Evolutionary conservation across 2,329 filamentous ascomycete species (phyloP).

Genomic region (Colletotrichum salicis): DNA sequence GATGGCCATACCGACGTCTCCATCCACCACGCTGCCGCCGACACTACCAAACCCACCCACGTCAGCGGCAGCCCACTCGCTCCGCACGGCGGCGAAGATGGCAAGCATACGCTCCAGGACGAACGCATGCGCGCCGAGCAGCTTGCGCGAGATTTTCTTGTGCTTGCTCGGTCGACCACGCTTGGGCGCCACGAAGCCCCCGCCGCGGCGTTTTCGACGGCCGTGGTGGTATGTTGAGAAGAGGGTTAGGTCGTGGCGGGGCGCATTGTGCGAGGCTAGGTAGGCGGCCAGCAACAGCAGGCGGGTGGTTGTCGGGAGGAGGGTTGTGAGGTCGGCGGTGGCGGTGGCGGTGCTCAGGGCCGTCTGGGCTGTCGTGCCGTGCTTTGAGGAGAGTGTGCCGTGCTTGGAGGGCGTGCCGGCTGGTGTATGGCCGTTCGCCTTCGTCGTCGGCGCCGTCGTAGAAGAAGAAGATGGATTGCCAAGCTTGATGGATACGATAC

Average conservation of each 20-base stretch:
- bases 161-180: conserved; percentile 59
- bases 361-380: background rate
- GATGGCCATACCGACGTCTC: conserved; percentile 71
- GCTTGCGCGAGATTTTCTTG: conserved; percentile 79
- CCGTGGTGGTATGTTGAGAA: conserved; percentile 78
- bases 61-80: conserved; percentile 58
- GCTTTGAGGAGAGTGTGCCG: conserved; percentile 5
- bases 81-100: conserved; percentile 75
- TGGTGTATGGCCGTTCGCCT: background rate
- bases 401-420: conserved; percentile 27
- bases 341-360: conserved; percentile 4
- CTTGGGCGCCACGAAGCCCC: conserved; percentile 49
- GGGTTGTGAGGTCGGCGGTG: conserved; percentile 57
- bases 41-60: conserved; percentile 47
- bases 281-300: conserved; percentile 81
- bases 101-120: conserved; percentile 82
- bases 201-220: conserved; percentile 60
- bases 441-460: background rate
- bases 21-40: conserved; percentile 52
- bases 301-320: conserved; percentile 78
- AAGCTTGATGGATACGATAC: conserved; percentile 57
- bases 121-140: conserved; percentile 81
- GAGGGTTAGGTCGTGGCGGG: conserved; percentile 76
- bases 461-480: background rate
- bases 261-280: conserved; percentile 82